Base-by-base conservation (phyloP, 768 basidiomycete species). In the Lactarius quietus region DNA sequence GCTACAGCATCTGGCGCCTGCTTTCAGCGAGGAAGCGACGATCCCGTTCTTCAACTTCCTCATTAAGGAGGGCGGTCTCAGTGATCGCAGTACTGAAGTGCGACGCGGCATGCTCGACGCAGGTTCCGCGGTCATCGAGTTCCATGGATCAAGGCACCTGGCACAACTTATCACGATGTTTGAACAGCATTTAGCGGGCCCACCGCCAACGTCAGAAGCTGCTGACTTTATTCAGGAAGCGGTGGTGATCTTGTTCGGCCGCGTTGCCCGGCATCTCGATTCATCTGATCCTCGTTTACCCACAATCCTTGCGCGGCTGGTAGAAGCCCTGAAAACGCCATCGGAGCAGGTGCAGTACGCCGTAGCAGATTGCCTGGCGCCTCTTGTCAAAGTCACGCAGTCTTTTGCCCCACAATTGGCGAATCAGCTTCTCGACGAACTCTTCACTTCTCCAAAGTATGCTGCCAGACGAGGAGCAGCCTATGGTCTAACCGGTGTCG, bases 331-430 rank as follows among this genome's bases (percentile, higher is more conserved):
- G 63, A 90, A 89, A 75, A 98, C 95, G 0, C 97, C 96, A 0
- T 86, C 95, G 3, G 97, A 99, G 74, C 89, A 95, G 73, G 97
- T 99, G 0, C 96, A 98, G 74, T 88, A 93, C 53, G 95, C 97
- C 9, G 94, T 98, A 1, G 93, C 95, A 0, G 97, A 98, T 64
- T 98, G 96, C 77, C 80, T 99, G 4, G 89, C 93, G 0, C 93
- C 95, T 1, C 80, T 99, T 8, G 91, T 95, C 48, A 82, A 83
- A 39, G 76, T 86, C 35, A 89, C 93, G 82, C 79, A 80, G 36
- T 78, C 82, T 35, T 82, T 82, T 29, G 81, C 88, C 18, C 78
- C 82, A 2, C 73, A 76, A 26, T 79, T 99, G n/a, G 83, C 94
- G 53, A 90, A 93, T 57, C 78, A 81, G 62, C 81, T 99, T 3